These are phyloP conservation scores for Ganoderma resinaceum DNA, from an alignment of 1,284 basidiomycete genomes.

Conservation along the genomic window DNA sequence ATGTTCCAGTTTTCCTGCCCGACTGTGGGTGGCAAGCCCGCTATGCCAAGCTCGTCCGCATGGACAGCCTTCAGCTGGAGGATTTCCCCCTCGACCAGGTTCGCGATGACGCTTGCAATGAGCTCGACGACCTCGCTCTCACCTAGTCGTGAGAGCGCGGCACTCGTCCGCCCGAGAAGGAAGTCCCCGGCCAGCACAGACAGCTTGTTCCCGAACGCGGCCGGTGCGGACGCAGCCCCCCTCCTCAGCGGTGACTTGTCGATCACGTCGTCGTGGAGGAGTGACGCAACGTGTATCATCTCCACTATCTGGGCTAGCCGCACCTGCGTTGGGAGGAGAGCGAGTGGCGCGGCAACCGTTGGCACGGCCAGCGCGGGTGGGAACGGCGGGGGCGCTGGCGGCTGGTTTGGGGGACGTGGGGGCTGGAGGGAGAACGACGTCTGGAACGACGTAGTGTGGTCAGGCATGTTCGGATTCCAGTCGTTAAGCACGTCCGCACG, in stretches of 20 bases:
- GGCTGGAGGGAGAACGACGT: conserved; percentile 52
- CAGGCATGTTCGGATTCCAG: conserved; percentile 83
- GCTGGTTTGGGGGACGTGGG: conserved; percentile 47
- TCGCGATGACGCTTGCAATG: conserved; percentile 91
- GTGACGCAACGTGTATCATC: conserved; percentile 98
- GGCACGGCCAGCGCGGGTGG: conserved; percentile 33
- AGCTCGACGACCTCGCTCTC: conserved; percentile 93
- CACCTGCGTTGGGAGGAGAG: conserved; percentile 84
- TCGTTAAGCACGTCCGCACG: conserved; percentile 83
- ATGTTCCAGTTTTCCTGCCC: conserved; percentile 76
- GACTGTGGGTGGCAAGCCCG: conserved; percentile 35
- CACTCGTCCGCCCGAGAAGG: conserved; percentile 90
- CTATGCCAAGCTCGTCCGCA: conserved; percentile 42
- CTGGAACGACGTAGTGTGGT: conserved; percentile 65
- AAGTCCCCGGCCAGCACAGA: conserved; percentile 96
- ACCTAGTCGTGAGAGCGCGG: conserved; percentile 88
- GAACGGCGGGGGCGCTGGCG: conserved; percentile 49
- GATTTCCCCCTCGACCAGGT: conserved; percentile 97
- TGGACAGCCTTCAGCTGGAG: conserved; percentile 77
- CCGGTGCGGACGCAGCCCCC: conserved; percentile 84
- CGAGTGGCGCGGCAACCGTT: conserved; percentile 43
- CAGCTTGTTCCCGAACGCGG: conserved; percentile 95
- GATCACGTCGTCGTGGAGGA: conserved; percentile 96
- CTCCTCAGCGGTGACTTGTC: conserved; percentile 88
- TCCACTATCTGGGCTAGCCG: conserved; percentile 97